phyloP scores from a whole-genome alignment of 192 early-diverging fungal genomes.

The Phlyctochytrium arcticum region DNA sequence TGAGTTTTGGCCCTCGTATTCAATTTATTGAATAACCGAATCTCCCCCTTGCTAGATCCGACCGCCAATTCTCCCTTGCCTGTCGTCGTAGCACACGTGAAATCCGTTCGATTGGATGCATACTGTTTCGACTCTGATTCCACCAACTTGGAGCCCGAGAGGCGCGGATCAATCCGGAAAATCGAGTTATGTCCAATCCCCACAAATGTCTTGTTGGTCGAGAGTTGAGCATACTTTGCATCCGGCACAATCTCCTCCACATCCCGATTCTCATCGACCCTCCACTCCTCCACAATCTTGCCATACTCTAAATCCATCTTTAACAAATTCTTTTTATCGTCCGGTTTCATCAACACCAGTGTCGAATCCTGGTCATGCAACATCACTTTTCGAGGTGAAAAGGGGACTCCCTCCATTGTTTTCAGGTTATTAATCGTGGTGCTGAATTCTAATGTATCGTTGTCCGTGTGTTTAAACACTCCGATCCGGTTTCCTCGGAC shows the following conservation, averaged over 20 bases:
- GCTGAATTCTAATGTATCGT: conserved; percentile 68
- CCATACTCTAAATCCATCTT: conserved; percentile 89
- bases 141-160: conserved; percentile 68
- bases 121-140: conserved; percentile 69
- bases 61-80: conserved; percentile 77
- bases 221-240: conserved; percentile 75
- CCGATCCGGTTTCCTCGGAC: conserved; percentile 87
- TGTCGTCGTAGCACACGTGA: conserved; percentile 72
- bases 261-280: conserved; percentile 70
- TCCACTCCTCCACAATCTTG: conserved; percentile 93
- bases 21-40: conserved; percentile 77
- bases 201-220: conserved; percentile 69
- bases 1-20: conserved; percentile 80
- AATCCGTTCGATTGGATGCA: conserved; percentile 55
- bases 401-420: conserved; percentile 50
- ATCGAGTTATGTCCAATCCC: conserved; percentile 79
- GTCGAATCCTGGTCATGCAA: conserved; percentile 82
- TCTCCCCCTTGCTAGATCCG: conserved; percentile 80
- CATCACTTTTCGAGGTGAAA: conserved; percentile 75
- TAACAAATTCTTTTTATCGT: conserved; percentile 70
- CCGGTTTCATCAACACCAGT: conserved; percentile 70
- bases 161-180: conserved; percentile 85
- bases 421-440: conserved; percentile 77
- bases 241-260: conserved; percentile 67
- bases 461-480: conserved; percentile 72